Evolutionary conservation across 2,329 filamentous ascomycete genomes (phyloP).

Genomic region (Xylaria sp.): DNA sequence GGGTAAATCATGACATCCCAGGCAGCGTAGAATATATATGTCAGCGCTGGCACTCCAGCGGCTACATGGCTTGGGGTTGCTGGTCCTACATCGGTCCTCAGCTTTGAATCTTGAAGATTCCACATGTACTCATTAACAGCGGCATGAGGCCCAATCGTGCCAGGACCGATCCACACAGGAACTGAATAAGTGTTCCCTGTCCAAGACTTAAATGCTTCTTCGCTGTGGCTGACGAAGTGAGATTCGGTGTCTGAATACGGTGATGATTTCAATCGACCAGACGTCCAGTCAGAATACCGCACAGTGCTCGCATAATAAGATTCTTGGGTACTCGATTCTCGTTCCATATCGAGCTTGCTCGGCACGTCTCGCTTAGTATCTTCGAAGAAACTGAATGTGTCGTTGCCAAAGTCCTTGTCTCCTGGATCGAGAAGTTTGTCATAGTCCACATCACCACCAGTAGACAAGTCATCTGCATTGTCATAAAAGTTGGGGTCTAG

Average conservation of each 20-base stretch:
- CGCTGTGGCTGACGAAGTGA: constrained; percentile 45
- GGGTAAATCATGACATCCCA: constrained; percentile 63
- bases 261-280: constrained; percentile 44
- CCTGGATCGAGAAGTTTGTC: constrained; percentile 55
- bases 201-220: constrained; percentile 47
- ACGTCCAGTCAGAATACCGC: constrained; percentile 44
- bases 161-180: constrained; percentile 62
- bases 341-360: background rate
- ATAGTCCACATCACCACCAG: constrained; percentile 54
- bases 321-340: background rate
- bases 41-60: constrained; percentile 60
- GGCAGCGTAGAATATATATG: constrained; percentile 61
- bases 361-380: constrained; percentile 43
- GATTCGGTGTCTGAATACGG: constrained; percentile 45
- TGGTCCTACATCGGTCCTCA: constrained; percentile 57
- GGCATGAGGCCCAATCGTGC: constrained; percentile 47
- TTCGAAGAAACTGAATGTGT: constrained; percentile 56
- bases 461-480: constrained; percentile 49
- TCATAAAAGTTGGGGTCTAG: constrained; percentile 59
- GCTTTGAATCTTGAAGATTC: constrained; percentile 53
- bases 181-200: constrained; percentile 47
- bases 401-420: constrained; percentile 52
- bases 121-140: constrained; percentile 62
- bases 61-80: constrained; percentile 61
- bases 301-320: constrained; percentile 19